phyloP scores from a whole-genome alignment of 2,329 filamentous ascomycete species.

The Tricladium varicosporioides region DNA sequence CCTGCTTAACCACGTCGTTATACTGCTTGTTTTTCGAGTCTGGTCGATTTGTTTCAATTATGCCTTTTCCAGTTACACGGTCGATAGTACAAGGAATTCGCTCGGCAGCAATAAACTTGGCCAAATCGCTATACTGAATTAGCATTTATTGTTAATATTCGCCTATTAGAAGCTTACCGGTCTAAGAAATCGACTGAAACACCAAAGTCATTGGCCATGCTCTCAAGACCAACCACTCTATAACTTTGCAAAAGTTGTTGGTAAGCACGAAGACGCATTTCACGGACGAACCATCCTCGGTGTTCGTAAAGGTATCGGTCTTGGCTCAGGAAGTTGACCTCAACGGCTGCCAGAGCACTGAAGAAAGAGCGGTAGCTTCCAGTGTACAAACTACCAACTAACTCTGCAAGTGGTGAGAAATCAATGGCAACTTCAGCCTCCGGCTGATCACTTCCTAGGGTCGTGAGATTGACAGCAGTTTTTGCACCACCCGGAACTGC shows the following conservation, averaged over 20 bases:
- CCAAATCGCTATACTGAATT: constrained; percentile 67
- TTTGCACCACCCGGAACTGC: constrained; percentile 52
- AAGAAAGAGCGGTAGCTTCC: constrained; percentile 96
- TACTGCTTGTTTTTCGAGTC: constrained; percentile 99
- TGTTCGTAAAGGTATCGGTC: constrained; percentile 96
- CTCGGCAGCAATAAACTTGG: constrained; percentile 93
- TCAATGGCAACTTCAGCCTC: constrained; percentile 82
- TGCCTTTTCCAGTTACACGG: constrained; percentile 90
- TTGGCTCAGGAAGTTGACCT: constrained; percentile 90
- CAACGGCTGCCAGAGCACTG: constrained; percentile 80
- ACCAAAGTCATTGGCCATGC: constrained; percentile 96
- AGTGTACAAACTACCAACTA: constrained; percentile 89
- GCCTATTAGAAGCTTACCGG: constrained; percentile 56
- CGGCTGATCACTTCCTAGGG: constrained; percentile 70
- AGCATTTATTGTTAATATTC: background rate
- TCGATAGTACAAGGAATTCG: constrained; percentile 97
- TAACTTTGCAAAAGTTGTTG: constrained; percentile 97
- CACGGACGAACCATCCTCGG: constrained; percentile 93
- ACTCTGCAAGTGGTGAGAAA: constrained; percentile 81
- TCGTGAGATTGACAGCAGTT: constrained; percentile 85
- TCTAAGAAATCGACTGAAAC: constrained; percentile 96
- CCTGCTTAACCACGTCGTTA: constrained; percentile 94
- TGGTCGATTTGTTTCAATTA: constrained; percentile 96
- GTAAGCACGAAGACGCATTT: constrained; percentile 96
- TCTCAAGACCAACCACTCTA: constrained; percentile 91